Evolutionary conservation across 2,329 filamentous ascomycete genomes (phyloP).

Genomic region (Fusarium irregulare): DNA sequence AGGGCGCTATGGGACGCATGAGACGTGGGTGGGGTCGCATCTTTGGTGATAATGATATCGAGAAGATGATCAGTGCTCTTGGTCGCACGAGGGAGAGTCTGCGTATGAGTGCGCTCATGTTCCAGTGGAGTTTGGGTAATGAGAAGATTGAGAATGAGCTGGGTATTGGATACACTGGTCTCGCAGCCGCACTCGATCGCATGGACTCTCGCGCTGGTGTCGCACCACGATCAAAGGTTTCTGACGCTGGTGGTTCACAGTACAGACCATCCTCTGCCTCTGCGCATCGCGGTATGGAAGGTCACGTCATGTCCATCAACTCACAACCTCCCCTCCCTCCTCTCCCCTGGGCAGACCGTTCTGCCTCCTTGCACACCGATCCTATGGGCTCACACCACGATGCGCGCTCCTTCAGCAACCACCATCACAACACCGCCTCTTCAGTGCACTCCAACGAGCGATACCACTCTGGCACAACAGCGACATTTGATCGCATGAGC

Average conservation of each 20-base stretch:
- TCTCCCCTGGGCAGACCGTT: constrained; percentile 43
- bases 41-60: constrained; percentile 70
- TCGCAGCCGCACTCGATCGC: constrained; percentile 71
- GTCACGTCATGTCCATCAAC: constrained; percentile 13
- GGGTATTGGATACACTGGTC: constrained; percentile 74
- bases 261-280: constrained; percentile 44
- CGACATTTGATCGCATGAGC: constrained; percentile 46
- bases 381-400: constrained; percentile 18
- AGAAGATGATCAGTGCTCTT: constrained; percentile 68
- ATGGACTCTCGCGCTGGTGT: constrained; percentile 46
- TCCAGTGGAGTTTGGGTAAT: constrained; percentile 72
- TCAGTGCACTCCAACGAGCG: constrained; percentile 49
- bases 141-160: constrained; percentile 68
- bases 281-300: constrained; percentile 40
- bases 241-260: constrained; percentile 33
- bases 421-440: constrained; percentile 43
- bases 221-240: constrained; percentile 30
- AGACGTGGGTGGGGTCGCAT: constrained; percentile 72
- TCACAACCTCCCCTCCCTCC: constrained; percentile 43
- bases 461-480: constrained; percentile 43
- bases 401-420: constrained; percentile 23
- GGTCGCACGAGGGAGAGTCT: constrained; percentile 69
- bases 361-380: constrained; percentile 37
- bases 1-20: constrained; percentile 68
- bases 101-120: constrained; percentile 71